phyloP scores from a whole-genome alignment of 352 stramenopile species.

The Phytophthora quininea region DNA sequence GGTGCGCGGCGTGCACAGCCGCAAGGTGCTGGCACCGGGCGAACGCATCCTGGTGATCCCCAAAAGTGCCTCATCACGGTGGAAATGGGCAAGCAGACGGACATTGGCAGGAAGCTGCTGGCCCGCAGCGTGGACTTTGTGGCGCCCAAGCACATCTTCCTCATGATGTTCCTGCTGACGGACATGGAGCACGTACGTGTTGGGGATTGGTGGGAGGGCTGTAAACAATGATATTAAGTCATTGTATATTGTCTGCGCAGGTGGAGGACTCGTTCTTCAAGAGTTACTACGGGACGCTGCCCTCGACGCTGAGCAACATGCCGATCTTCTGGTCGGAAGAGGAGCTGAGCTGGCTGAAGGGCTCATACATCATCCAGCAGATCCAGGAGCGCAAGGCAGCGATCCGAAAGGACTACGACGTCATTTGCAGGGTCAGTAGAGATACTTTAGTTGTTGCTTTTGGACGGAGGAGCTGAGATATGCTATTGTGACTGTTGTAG shows the following conservation, averaged over 20 bases:
- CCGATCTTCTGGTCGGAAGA: constrained; percentile 98
- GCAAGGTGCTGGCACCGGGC: constrained; percentile 83
- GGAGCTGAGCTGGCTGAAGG: constrained; percentile 93
- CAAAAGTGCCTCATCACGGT: constrained; percentile 98
- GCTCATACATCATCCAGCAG: constrained; percentile 92
- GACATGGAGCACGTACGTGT: constrained; percentile 91
- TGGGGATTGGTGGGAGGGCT: background rate
- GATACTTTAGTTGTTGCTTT: background rate
- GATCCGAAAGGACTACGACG: constrained; percentile 97
- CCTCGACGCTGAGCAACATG: constrained; percentile 96
- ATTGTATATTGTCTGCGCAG: constrained; percentile 22
- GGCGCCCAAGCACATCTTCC: constrained; percentile 99
- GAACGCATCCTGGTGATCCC: constrained; percentile 92
- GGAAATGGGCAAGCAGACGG: constrained; percentile 98
- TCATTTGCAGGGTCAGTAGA: constrained; percentile 87
- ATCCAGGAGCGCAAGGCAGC: constrained; percentile 96
- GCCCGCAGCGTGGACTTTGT: constrained; percentile 95
- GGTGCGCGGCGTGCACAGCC: constrained; percentile 93
- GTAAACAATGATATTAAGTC: background rate
- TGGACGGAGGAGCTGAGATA: background rate
- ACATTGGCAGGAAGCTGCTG: constrained; percentile 94
- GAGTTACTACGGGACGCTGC: constrained; percentile 98
- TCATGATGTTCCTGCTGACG: constrained; percentile 99
- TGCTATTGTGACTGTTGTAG: constrained; percentile 11
- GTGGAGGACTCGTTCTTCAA: constrained; percentile 85